Conservation (phyloP, 2,329 filamentous ascomycete species). For the Pseudocercospora musae region DNA sequence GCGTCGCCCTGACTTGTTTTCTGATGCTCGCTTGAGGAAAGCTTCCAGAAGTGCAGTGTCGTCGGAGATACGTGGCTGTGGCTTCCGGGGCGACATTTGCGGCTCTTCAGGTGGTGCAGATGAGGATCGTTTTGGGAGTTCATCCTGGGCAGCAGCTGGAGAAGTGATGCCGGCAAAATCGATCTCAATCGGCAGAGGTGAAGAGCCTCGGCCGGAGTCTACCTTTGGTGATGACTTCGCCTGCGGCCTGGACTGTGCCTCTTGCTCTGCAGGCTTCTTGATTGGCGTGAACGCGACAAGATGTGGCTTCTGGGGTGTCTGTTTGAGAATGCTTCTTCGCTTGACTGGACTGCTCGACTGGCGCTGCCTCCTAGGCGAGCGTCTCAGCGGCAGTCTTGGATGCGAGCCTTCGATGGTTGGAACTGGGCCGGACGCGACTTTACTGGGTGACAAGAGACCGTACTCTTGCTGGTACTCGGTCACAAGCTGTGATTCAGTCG, state of each 20-base stretch:
- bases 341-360: constrained; percentile 30
- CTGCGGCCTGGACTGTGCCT: background rate
- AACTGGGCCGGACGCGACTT: constrained; percentile 20
- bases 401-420: constrained; percentile 19
- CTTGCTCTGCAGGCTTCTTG: constrained; percentile 14
- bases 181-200: constrained; percentile 12
- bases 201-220: background rate
- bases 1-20: constrained; percentile 39
- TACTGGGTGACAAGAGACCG: constrained; percentile 3
- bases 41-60: constrained; percentile 50
- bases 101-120: constrained; percentile 38
- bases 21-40: constrained; percentile 49
- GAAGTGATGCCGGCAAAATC: constrained; percentile 7
- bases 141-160: background rate
- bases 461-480: constrained; percentile 3
- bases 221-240: background rate
- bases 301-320: constrained; percentile 19
- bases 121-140: constrained; percentile 17
- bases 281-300: constrained; percentile 32
- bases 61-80: constrained; percentile 39
- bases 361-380: constrained; percentile 28
- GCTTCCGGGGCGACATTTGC: constrained; percentile 25
- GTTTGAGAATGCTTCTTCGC: constrained; percentile 16
- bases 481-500: background rate
- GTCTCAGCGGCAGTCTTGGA: constrained; percentile 22